phyloP scores from a whole-genome alignment of 192 early-diverging fungal genomes.

The Backusella psychrophila region DNA sequence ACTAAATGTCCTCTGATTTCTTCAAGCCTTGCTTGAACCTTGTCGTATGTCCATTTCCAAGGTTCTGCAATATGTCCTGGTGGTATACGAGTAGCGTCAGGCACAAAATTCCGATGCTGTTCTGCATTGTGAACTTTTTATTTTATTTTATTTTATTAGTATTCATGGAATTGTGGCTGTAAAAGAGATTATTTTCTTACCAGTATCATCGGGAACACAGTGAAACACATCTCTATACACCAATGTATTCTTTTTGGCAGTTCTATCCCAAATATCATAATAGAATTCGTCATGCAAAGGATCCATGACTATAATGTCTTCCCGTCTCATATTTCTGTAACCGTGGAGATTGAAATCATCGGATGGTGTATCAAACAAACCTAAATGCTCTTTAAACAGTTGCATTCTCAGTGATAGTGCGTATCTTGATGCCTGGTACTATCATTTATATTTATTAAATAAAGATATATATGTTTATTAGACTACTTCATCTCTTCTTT shows the following conservation, averaged over 20 bases:
- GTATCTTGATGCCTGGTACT: constrained; percentile 69
- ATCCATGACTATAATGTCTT: constrained; percentile 28
- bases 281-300: constrained; percentile 74
- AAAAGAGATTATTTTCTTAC: constrained; percentile 13
- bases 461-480: neutral
- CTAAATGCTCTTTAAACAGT: constrained; percentile 84
- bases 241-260: constrained; percentile 63
- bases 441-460: neutral
- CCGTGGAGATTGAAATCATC: neutral
- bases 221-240: constrained; percentile 75
- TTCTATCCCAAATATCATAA: constrained; percentile 54
- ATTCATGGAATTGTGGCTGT: neutral
- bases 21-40: constrained; percentile 29
- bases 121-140: constrained; percentile 46
- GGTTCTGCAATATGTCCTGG: constrained; percentile 52
- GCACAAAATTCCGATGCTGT: constrained; percentile 43
- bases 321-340: constrained; percentile 6
- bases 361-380: constrained; percentile 45
- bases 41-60: constrained; percentile 17
- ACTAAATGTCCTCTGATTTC: constrained; percentile 53
- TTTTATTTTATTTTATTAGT: neutral
- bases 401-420: constrained; percentile 70
- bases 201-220: constrained; percentile 83
- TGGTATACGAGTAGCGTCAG: constrained; percentile 38
- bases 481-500: neutral